Base-by-base conservation (phyloP, 495 filamentous ascomycete species). In the Aspergillus indologenus region DNA sequence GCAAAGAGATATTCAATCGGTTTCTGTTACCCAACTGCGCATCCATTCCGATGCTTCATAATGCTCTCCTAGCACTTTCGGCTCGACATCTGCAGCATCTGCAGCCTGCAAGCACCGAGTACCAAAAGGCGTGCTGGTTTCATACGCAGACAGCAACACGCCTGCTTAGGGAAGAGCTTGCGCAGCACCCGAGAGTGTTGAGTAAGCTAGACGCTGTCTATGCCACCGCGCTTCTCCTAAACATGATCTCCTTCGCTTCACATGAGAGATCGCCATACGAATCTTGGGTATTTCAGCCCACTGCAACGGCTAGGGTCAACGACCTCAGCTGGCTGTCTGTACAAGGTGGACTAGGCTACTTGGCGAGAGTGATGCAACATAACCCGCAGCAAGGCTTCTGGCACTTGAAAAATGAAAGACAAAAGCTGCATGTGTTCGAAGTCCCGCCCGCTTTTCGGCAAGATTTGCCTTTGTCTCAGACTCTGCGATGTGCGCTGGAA, bases 11-110 rank as follows among this genome's bases (percentile, higher is more conserved):
- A 31, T 24, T 46, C 21, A 12, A 56, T 45, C 54, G 12, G 5
- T 47, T 46, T 56, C 19, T 47, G 26, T 19, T 56, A 29, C 44
- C 40, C 12, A 31, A 31, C 2, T 56, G 54, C 19, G 54, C 43
- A 5, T 22, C 54, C 12, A 56, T 21, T 9, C 54, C 53, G 43
- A 24, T 44, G n/a, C 54, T 56, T 21, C 17, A 45, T 42, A 40
- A 56, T 47, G 22, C 34, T 19, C 54, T 56, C 18, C 43, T 56
- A 45, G 54, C 54, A 24, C 44, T 56, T 12, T 56, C 54, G 14
- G 54, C 54, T n/a, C 54, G 54, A 19, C 42, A 56, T n/a, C 21
- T 56, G 14, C 44, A 56, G n/a, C 23, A 56, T n/a, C 54, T 47
- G 26, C 22, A 56, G 0, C 43, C 54, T n/a, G 29, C n/a, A 17